A percentile compares a stretch with the other conserved stretches of the same genome.
Evolutionary conservation across 1,284 basidiomycete genomes (phyloP).

Genomic region (Trichosporon faecale): DNA sequence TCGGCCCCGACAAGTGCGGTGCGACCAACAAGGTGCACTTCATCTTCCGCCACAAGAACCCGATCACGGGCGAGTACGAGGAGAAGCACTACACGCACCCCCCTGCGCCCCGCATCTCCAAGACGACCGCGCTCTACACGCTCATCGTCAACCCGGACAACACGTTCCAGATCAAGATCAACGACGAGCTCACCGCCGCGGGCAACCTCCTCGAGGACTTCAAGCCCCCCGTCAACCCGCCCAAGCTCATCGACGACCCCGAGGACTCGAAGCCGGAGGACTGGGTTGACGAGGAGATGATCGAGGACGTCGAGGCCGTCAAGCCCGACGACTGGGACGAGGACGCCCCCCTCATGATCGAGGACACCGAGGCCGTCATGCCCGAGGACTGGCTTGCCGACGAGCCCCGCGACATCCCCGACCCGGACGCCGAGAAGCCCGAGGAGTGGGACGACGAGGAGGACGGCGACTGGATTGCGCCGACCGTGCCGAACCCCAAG

Average conservation of each 20-base stretch:
- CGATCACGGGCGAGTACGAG: slow-evolving; percentile 82
- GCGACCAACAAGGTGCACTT: slow-evolving; percentile 72
- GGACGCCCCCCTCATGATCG: slow-evolving; percentile 83
- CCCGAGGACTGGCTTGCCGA: slow-evolving; percentile 95
- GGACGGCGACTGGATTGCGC: slow-evolving; percentile 96
- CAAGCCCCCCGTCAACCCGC: slow-evolving; percentile 88
- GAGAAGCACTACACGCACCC: slow-evolving; percentile 91
- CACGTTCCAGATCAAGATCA: slow-evolving; percentile 89
- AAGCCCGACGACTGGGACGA: slow-evolving; percentile 98
- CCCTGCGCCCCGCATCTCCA: slow-evolving; percentile 81
- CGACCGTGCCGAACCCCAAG: slow-evolving; percentile 81
- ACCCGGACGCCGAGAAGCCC: slow-evolving; percentile 93
- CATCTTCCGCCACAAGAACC: slow-evolving; percentile 96
- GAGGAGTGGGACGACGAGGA: slow-evolving; percentile 99
- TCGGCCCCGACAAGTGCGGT: slow-evolving; percentile 66
- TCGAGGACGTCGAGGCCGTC: slow-evolving; percentile 75
- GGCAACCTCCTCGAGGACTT: slow-evolving; percentile 94
- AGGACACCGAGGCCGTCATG: slow-evolving; percentile 79
- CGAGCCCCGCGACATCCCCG: slow-evolving; percentile 75
- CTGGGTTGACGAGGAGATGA: slow-evolving; percentile 89
- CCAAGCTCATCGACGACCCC: slow-evolving; percentile 86
- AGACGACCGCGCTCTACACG: slow-evolving; percentile 87
- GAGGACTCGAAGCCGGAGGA: slow-evolving; percentile 83
- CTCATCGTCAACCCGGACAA: slow-evolving; percentile 90
- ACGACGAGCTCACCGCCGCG: slow-evolving; percentile 74